Percentiles rank a stretch among this genome's conserved stretches.
These are phyloP conservation scores for Hypoxylon sp. DNA, from an alignment of 2,329 filamentous ascomycete species.

Conservation along the genomic window DNA sequence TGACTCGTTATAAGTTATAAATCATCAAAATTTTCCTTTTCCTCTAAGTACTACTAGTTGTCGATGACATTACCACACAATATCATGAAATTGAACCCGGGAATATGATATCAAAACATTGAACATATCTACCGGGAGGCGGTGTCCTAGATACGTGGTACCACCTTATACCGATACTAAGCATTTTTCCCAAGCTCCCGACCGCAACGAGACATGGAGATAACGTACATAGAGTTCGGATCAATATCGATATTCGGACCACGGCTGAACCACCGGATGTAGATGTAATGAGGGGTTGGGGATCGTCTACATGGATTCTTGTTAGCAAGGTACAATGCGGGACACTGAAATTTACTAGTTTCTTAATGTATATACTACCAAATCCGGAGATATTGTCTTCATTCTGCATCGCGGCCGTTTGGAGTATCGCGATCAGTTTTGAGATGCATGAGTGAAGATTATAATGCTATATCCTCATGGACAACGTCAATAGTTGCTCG, in stretches of 20 bases:
- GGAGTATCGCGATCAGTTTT: background rate
- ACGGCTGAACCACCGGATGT: conserved; percentile 24
- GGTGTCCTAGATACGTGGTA: conserved; percentile 21
- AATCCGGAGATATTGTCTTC: conserved; percentile 16
- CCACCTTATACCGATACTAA: conserved; percentile 32
- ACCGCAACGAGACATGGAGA: conserved; percentile 14
- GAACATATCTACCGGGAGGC: conserved; percentile 18
- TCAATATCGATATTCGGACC: conserved; percentile 20
- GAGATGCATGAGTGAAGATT: background rate
- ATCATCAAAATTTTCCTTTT: background rate
- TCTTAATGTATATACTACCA: conserved; percentile 25
- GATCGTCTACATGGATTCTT: conserved; percentile 12
- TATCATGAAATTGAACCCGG: background rate
- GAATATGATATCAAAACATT: conserved; percentile 8
- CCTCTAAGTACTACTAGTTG: background rate
- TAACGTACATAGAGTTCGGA: conserved; percentile 21
- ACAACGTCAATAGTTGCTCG: background rate
- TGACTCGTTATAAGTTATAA: conserved; percentile 17
- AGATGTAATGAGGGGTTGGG: conserved; percentile 34
- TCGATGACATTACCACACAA: background rate
- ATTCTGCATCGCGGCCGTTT: conserved; percentile 3
- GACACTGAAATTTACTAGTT: background rate
- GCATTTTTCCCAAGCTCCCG: conserved; percentile 10
- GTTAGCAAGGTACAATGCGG: conserved; percentile 30
- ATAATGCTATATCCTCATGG: background rate